Percentiles rank a stretch among this genome's conserved stretches.
Conservation (phyloP, 352 stramenopile species). For the Blastocystis sp. region DNA sequence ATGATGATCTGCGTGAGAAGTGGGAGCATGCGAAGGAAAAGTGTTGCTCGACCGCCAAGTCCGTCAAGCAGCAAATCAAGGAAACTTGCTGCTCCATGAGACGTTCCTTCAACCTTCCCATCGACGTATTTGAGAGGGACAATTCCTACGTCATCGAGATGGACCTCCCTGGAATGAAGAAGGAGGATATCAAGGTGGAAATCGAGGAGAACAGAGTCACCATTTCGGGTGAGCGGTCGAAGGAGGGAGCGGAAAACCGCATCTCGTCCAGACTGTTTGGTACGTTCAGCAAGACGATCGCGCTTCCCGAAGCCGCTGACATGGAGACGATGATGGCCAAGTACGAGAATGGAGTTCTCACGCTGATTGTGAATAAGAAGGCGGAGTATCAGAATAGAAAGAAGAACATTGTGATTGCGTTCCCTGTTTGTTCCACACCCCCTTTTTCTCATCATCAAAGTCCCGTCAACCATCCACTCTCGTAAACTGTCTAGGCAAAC, state of each 20-base stretch:
- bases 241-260: not conserved
- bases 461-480: no score
- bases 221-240: constrained; percentile 6
- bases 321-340: constrained; percentile 1
- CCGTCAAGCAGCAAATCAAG: not conserved
- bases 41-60: not conserved
- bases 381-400: not conserved
- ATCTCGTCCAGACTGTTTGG: not conserved
- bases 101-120: not conserved
- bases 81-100: not conserved
- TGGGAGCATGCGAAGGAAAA: not conserved
- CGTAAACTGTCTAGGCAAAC: not conserved
- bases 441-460: no score
- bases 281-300: not conserved
- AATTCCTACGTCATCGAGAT: constrained; percentile 38
- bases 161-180: constrained; percentile 53
- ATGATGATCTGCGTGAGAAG: not conserved
- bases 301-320: not conserved
- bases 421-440: not conserved
- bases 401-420: constrained; percentile 25
- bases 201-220: constrained; percentile 22
- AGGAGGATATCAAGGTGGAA: constrained; percentile 57
- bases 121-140: constrained; percentile 15
- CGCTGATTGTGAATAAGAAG: not conserved
- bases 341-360: constrained; percentile 27